Base-by-base conservation (phyloP, 805 yeast species). In the Saccharomycopsis malanga region DNA sequence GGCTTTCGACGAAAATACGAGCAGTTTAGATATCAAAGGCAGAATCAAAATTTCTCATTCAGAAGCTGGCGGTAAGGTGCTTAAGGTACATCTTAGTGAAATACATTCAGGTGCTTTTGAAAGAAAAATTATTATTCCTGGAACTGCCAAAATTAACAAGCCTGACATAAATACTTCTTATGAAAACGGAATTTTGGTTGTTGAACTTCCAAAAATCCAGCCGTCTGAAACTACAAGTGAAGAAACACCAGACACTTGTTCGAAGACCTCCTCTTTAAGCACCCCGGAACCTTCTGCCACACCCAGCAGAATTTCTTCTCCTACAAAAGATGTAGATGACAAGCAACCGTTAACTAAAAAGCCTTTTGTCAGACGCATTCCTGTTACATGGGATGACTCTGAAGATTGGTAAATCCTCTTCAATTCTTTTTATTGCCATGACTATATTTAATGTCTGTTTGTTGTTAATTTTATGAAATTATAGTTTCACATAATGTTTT, bases 1-100 rank as follows among this genome's bases (percentile, higher is more conserved):
- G 47, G 69, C 65, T 50, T 67, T 57, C 54, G 61, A 67, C 56
- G 60, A 63, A 49, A 61, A 62, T 35, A 57, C 61, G 12, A 62
- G 63, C 43, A 64, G 62, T 49, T 53, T 68, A 47, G 53, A 56
- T 14, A 52, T 68, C 44, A 57, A 65, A 47, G 72, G 71, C 37
- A 48, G 34, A 2, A 35, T 45, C 29, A 42, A 35, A 39, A 42
- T 49, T 38, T 7, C 7, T 6, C 18, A 22, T 15, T 32, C 32
- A 10, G n/a, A n/a, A n/a, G 52, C 6, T 18, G 15, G 17, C 12
- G 36, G 15, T 18, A 32, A 9, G 9, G 36, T 9, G 6, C 6
- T n/a, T 6, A 32, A 32, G 15, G 15, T 6, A 6, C 17, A 10
- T n/a, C 17, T 10, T 9, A 32, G 17, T n/a, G 36, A 32, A n/a